Percentiles rank a stretch among this genome's conserved stretches.
Conservation (phyloP, 768 basidiomycete genomes). For the Scleroderma citrinum region DNA sequence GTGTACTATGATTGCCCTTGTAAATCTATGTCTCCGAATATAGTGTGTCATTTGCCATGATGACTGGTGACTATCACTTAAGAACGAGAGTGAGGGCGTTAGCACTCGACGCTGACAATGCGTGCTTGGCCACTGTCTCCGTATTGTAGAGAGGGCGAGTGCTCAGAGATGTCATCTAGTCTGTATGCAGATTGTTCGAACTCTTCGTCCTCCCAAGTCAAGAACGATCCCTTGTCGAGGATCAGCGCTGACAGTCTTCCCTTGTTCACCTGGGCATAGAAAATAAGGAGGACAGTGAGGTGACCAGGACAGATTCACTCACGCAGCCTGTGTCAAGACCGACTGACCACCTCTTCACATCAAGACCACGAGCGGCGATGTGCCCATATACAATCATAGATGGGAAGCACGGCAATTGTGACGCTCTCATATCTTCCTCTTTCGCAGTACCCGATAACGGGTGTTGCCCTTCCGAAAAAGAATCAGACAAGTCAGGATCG, state of each 20-base stretch:
- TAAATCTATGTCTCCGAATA: not conserved
- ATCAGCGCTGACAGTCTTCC: constrained; percentile 61
- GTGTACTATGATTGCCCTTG: not conserved
- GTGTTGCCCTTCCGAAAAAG: constrained; percentile 11
- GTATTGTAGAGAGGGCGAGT: constrained; percentile 38
- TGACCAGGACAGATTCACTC: constrained; percentile 21
- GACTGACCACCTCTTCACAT: constrained; percentile 76
- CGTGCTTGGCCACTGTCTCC: constrained; percentile 50
- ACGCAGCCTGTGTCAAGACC: constrained; percentile 89
- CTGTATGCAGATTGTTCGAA: constrained; percentile 14
- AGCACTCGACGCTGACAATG: constrained; percentile 49
- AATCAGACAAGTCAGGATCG: constrained; percentile 1
- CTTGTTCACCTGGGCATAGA: constrained; percentile 44
- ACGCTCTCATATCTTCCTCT: constrained; percentile 12
- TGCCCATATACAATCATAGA: constrained; percentile 86
- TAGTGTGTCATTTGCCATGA: not conserved
- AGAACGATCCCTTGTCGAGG: constrained; percentile 32
- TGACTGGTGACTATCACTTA: not conserved
- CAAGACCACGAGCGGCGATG: constrained; percentile 70
- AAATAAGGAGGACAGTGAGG: not conserved
- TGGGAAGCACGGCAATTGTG: constrained; percentile 56
- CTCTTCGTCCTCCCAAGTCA: constrained; percentile 5
- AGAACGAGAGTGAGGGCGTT: not conserved
- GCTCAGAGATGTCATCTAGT: constrained; percentile 7
- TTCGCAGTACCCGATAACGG: constrained; percentile 10